Conservation (phyloP, 495 filamentous ascomycete species). For the Glonium stellatum region DNA sequence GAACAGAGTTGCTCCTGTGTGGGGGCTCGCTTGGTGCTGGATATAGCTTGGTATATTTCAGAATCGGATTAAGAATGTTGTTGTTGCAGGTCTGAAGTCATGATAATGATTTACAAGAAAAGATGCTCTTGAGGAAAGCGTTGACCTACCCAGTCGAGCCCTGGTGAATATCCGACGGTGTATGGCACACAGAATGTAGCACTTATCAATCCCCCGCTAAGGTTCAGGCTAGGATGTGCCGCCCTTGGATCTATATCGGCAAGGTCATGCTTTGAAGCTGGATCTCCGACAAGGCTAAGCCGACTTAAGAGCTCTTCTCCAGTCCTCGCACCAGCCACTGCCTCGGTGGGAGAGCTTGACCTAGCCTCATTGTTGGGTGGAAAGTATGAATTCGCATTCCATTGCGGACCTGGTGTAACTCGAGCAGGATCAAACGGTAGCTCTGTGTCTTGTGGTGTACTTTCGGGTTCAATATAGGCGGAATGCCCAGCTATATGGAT, state of each 20-base stretch:
- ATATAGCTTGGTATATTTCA: too few relatives aligned
- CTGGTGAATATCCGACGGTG: slow-evolving; percentile 56
- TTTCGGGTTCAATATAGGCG: slow-evolving; percentile 26
- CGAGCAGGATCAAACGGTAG: slow-evolving; percentile 16
- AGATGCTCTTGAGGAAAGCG: too few relatives aligned
- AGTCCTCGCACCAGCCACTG: slow-evolving; percentile 47
- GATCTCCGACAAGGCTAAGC: slow-evolving; percentile 47
- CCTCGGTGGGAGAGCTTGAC: slow-evolving; percentile 39
- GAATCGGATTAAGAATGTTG: too few relatives aligned
- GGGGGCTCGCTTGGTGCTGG: too few relatives aligned
- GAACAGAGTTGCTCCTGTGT: background rate
- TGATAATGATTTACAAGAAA: too few relatives aligned
- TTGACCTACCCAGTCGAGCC: slow-evolving; percentile 64
- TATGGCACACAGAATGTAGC: slow-evolving; percentile 82
- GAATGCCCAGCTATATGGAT: slow-evolving; percentile 27
- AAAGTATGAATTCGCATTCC: slow-evolving; percentile 32
- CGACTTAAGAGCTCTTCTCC: slow-evolving; percentile 57
- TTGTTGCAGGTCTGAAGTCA: background rate
- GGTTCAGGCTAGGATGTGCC: slow-evolving; percentile 57
- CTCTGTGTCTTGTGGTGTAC: background rate
- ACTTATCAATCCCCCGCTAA: slow-evolving; percentile 80
- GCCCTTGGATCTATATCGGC: slow-evolving; percentile 53
- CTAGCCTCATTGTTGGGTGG: slow-evolving; percentile 7
- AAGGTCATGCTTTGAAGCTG: slow-evolving; percentile 44
- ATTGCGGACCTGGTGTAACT: slow-evolving; percentile 23